phyloP scores from a whole-genome alignment of 306 rosid genomes.

The Corylus avellana region DNA sequence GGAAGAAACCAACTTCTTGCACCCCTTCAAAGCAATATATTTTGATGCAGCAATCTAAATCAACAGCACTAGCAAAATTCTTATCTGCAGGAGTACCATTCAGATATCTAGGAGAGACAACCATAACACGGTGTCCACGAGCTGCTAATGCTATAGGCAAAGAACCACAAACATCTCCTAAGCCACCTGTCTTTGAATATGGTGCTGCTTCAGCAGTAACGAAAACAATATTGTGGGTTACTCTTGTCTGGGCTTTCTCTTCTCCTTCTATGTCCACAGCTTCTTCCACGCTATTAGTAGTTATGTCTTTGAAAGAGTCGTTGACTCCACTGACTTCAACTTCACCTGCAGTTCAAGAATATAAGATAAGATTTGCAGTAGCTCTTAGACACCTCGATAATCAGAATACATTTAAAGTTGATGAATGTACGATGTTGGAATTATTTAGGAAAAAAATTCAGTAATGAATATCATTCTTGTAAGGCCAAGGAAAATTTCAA shows the following conservation, averaged over 20 bases:
- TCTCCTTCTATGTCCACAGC: slow-evolving; percentile 31
- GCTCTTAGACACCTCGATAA: slow-evolving; percentile 18
- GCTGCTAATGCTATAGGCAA: slow-evolving; percentile 74
- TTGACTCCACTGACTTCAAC: slow-evolving; percentile 3
- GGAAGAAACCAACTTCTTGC: slow-evolving; percentile 77
- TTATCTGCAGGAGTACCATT: slow-evolving; percentile 57
- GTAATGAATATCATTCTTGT: not conserved
- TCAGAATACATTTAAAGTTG: slow-evolving; percentile 16
- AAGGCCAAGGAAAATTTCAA: not conserved
- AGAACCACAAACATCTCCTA: slow-evolving; percentile 95
- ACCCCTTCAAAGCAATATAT: slow-evolving; percentile 59
- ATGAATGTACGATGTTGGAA: slow-evolving; percentile 1
- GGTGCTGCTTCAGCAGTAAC: slow-evolving; percentile 88
- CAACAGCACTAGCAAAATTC: slow-evolving; percentile 48
- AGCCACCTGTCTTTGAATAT: slow-evolving; percentile 87
- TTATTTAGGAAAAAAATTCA: not conserved
- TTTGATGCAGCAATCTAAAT: slow-evolving; percentile 31
- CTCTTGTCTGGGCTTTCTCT: slow-evolving; percentile 33
- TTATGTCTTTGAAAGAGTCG: slow-evolving; percentile 21
- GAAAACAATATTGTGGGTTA: slow-evolving; percentile 51
- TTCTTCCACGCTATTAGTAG: slow-evolving; percentile 14
- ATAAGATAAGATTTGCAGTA: not conserved
- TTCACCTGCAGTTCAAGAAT: slow-evolving; percentile 30
- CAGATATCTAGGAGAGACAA: slow-evolving; percentile 72
- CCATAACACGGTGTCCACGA: slow-evolving; percentile 93